Evolutionary conservation across 768 basidiomycete genomes (phyloP), one percentile per base, ranked within the genome.

Genomic region (Boletus reticuloceps): DNA sequence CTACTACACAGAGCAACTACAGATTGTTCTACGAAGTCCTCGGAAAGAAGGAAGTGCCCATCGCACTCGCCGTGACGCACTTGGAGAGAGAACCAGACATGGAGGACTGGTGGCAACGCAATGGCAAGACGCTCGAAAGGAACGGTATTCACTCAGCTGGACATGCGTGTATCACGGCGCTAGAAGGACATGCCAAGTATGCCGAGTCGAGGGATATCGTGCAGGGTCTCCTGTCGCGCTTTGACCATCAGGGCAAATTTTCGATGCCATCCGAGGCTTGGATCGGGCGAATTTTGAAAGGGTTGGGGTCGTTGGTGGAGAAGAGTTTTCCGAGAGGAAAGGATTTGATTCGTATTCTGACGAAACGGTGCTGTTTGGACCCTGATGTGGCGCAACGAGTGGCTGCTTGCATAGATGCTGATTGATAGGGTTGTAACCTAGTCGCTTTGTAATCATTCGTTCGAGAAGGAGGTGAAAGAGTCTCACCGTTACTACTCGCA

Each of bases 51-150:
- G 55, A 69, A 16, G 78, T 79, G 8, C 77, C 77, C 0, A 68
- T 73, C 20, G 65, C 74, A 9, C 53, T 79, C 8, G 74, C 69
- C 1, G 63, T 79, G 31, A 78, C 74, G 0, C 74, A 77, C 25
- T 64, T 78, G 20, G 77, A 76, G 56, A 50, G 68, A 19, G 66
- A 72, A 20, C 20, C 17, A 2, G 53, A 64, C 31, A 72, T 73
- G 71, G 72, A 72, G 47, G 62, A 56, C 1, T 72, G 72, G 71
- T 72, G 71, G 72, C 51, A 38, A 1, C 53, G 63, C 5, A 71
- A 72, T 19, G 50, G 43, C 25, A 58, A 54, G 47, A 53, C 48
- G 29, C 50, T 72, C 13, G 59, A 63, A 27, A 50, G 22, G 44
- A 58, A 51, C n/a, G 53, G 64, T 0, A 64, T 72, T 47, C 40